A percentile compares a stretch with the other conserved stretches of the same genome.
Conservation (phyloP, 345 rosid genomes). For the Luvunga scandens region DNA sequence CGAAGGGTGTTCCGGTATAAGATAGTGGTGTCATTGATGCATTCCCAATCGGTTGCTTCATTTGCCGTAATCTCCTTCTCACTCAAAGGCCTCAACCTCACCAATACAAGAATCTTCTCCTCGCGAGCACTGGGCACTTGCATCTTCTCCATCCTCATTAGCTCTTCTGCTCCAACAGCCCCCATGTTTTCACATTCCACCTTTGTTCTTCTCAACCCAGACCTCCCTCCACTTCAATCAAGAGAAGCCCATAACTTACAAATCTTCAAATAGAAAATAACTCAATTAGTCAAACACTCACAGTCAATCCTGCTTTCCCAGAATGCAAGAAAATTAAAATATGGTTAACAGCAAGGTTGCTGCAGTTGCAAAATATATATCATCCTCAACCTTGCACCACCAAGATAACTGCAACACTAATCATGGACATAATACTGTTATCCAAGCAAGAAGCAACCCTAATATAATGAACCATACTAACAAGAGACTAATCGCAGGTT, state of each 20-base stretch:
- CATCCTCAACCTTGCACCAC: conserved; percentile 18
- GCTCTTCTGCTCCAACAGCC: conserved; percentile 71
- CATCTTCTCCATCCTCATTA: conserved; percentile 68
- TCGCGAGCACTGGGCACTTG: conserved; percentile 56
- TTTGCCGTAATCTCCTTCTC: conserved; percentile 70
- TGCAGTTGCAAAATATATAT: conserved; percentile 36
- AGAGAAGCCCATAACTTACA: conserved; percentile 24
- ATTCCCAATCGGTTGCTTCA: conserved; percentile 97
- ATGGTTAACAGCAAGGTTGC: conserved; percentile 38
- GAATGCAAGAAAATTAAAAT: conserved; percentile 32
- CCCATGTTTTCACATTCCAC: conserved; percentile 54
- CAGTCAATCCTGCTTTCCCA: conserved; percentile 32
- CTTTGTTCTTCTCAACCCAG: conserved; percentile 23
- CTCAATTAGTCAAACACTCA: conserved; percentile 19
- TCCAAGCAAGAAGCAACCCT: conserved; percentile 51
- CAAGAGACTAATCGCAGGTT: conserved; percentile 30
- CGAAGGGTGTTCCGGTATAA: conserved; percentile 89
- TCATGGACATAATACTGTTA: conserved; percentile 22
- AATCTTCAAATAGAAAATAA: conserved; percentile 22
- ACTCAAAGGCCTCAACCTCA: conserved; percentile 91
- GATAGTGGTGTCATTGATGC: conserved; percentile 79
- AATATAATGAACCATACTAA: conserved; percentile 35
- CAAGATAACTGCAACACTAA: conserved; percentile 42
- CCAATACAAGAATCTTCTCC: conserved; percentile 88
- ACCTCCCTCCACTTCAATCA: conserved; percentile 5